Base-by-base conservation (phyloP, 345 rosid genomes). In the Eucalyptus caleyi region DNA sequence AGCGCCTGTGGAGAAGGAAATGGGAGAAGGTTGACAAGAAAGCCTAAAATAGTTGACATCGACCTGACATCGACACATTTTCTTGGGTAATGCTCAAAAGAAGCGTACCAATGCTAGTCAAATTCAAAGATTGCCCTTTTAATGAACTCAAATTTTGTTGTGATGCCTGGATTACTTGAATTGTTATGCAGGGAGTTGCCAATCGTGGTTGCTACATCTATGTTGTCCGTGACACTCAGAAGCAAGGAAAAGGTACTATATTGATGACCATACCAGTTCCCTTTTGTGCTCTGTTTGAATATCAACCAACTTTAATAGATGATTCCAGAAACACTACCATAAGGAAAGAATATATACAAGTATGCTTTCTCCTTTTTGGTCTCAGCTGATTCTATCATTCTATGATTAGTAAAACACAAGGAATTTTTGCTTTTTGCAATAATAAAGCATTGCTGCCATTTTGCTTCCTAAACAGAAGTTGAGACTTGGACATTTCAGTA, bases 1-100 rank as follows among this genome's bases (percentile, higher is more conserved):
- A 96, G 96, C 89, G 97, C 95, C 4, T 96, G 95, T 24, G 99
- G 99, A 90, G 99, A 97, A 95, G 99, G 99, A 86, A 97, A 97
- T 59, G 99, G 96, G 93, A 96, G 98, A 92, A 95, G 96, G 93
- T 89, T 96, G 92, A 97, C 99, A 0, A 98, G 99, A 91, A 96
- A 96, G 94, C 42, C 9, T n/a, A 16, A 45, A 45, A 45, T 45
- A 45, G 47, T 11, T 45, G 1, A 45, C 47, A 45, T 45, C 11
- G 0, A 45, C 47, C 47, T 45, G 11, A 45, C 47, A 45, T 45
- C 11, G 11, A 45, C 47, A 45, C 11, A 45, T 45, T 45, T 45
- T 45, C 47, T 45, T 45, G 9, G 26, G 50, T 42, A 83, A 37
- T 50, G 86, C n/a, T 42, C 88, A 42, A 24, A 42, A 23, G 30